Base-by-base conservation (phyloP, 208 protist genomes). In the Crithidia expoeki region DNA sequence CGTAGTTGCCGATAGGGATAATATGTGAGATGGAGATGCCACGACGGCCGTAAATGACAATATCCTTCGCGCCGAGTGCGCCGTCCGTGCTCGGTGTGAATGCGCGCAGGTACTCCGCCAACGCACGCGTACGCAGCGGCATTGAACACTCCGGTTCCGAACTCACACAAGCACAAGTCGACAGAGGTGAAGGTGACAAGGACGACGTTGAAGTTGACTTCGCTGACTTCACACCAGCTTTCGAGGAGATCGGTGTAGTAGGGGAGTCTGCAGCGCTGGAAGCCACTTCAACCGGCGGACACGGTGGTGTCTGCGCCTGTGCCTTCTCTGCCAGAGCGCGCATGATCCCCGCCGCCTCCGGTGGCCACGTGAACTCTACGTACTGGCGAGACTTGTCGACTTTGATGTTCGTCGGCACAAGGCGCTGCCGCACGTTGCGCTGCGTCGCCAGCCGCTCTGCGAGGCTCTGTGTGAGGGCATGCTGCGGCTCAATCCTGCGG, bases 81-180 rank as follows among this genome's bases (percentile, higher is more conserved):
- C 85, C 90, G 36, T 97, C 93, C 9, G 90, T 95, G 83, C 86
- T 94, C 12, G 90, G 81, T 7, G 93, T 93, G 71, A 93, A 90
- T 11, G 75, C 88, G 4, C 93, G 86, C 62, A 97, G 74, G 69
- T 89, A 95, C 63, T 97, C 88, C 2, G 93, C 88, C 38, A 96
- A 55, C 12, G 74, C 85, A 38, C 80, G 83, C n/a, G 80, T 88
- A 46, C 80, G 74, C 42, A 74, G 49, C 23, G 57, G 51, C 34
- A 57, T 33, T 16, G 23, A n/a, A 6, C 28, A 7, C 12, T 27
- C 2, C 3, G 14, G 25, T 38, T 16, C 5, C 17, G 5, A 14
- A 14, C 12, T 19, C 19, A 7, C 23, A 14, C 10, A 44, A 14
- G 38, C 14, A n/a, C n/a, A n/a, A n/a, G n/a, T n/a, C n/a, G n/a